These are phyloP conservation scores for Flaveria ramosissima DNA, from an alignment of 129 eudicot genomes.

Conservation along the genomic window DNA sequence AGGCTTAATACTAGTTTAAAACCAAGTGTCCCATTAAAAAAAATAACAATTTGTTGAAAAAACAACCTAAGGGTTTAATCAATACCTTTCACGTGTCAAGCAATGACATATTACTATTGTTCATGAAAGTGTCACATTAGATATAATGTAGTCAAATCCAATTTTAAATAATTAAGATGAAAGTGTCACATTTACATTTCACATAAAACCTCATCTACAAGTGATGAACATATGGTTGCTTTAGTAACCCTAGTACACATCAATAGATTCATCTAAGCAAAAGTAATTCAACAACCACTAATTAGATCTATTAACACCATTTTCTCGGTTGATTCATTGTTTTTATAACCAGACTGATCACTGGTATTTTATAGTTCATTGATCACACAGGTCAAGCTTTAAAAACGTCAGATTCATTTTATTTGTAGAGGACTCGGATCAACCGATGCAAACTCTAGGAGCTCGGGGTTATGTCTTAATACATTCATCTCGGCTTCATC, in stretches of 20 bases:
- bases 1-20: too few relatives aligned
- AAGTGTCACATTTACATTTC: too few relatives aligned
- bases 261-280: background rate
- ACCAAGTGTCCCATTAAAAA: too few relatives aligned
- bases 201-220: background rate
- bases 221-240: background rate
- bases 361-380: background rate
- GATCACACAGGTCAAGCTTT: background rate
- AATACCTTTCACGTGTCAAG: too few relatives aligned
- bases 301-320: background rate
- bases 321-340: too few relatives aligned
- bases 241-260: too few relatives aligned
- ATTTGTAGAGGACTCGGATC: slow-evolving; percentile 59
- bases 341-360: too few relatives aligned
- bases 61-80: too few relatives aligned
- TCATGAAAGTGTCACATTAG: too few relatives aligned
- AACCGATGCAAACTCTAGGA: slow-evolving; percentile 40
- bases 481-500: slow-evolving; percentile 58
- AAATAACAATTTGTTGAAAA: too few relatives aligned
- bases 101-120: too few relatives aligned
- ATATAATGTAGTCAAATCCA: background rate
- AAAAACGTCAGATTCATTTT: background rate
- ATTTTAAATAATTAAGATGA: background rate
- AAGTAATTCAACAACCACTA: slow-evolving; percentile 1
- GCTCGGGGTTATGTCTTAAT: slow-evolving; percentile 39